A percentile compares a stretch with the other conserved stretches of the same genome.
phyloP scores from a whole-genome alignment of 2,329 filamentous ascomycete genomes.

The Trichophyton equinum region DNA sequence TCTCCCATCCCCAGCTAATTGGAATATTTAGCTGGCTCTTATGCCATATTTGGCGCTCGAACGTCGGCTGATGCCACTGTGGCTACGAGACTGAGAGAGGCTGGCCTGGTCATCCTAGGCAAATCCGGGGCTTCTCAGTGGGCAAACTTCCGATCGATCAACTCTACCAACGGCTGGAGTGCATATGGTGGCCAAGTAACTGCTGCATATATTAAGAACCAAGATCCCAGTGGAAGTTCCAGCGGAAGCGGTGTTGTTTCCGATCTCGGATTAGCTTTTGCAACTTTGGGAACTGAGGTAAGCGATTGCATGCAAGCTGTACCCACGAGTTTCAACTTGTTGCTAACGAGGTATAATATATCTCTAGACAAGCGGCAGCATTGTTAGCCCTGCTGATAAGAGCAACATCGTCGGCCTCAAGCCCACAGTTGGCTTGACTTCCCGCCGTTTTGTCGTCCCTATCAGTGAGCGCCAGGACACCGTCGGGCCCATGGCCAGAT shows the following conservation, averaged over 20 bases:
- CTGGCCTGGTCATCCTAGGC: slow-evolving; percentile 52
- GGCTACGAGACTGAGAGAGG: slow-evolving; percentile 46
- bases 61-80: slow-evolving; percentile 47
- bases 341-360: not conserved
- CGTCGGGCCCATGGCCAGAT: slow-evolving; percentile 45
- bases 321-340: not conserved
- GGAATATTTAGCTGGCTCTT: slow-evolving; percentile 42
- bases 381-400: slow-evolving; percentile 41
- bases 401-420: slow-evolving; percentile 58
- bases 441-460: slow-evolving; percentile 48
- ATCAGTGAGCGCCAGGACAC: slow-evolving; percentile 46
- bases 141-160: slow-evolving; percentile 49
- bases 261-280: slow-evolving; percentile 48
- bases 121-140: slow-evolving; percentile 55
- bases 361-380: slow-evolving; percentile 46
- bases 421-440: slow-evolving; percentile 53
- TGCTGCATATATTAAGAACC: slow-evolving; percentile 48
- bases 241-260: slow-evolving; percentile 50
- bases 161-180: slow-evolving; percentile 49
- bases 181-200: slow-evolving; percentile 50
- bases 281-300: slow-evolving; percentile 47
- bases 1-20: not conserved
- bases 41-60: slow-evolving; percentile 47
- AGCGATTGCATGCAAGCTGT: not conserved
- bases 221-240: slow-evolving; percentile 51